Evolutionary conservation across 2,329 filamentous ascomycete genomes (phyloP), one percentile per base, ranked within the genome.

Genomic region (Intubia oerlemansii): DNA sequence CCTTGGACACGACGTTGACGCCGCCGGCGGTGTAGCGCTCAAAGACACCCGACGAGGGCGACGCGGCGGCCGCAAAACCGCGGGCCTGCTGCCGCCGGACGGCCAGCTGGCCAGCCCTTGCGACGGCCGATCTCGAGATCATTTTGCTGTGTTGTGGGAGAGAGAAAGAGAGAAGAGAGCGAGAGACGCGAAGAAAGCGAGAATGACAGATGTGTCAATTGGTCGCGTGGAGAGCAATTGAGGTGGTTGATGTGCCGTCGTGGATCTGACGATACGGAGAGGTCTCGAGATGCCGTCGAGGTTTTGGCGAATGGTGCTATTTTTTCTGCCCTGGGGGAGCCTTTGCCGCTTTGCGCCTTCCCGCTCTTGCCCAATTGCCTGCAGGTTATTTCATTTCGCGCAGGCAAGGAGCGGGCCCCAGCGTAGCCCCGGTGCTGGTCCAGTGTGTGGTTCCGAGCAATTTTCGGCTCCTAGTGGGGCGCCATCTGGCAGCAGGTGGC

Each of bases 1-100:
- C 84, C 60, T 85, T 73, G 58, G 79, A 79, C 48, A 85, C 84
- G 44, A 90, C 67, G 66, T 92, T 93, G 56, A 95, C 62, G 47
- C 85, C 85, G 51, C 72, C 68, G 52, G 78, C 68, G 54, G 91
- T 78, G 48, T 77, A 66, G 37, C 77, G 70, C 57, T 93, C 75
- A 60, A 90, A 98, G 52, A 77, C 71, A 57, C 84, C 79, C 42
- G 78, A 73, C 34, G 51, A 47, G n/a, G n/a, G 79, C 42, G 78
- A 73, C 35, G 53, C 52, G 36, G 59, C 30, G 5, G 57, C 63
- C 36, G 56, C 56, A 43, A 59, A 66, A 41, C 53, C 53, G 42
- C 64, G 58, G 42, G 47, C 53, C 45, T 56, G 57, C 24, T 57
- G 58, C 50, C 57, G 54, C 42, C 63, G 59, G 44, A 57, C 52